phyloP scores from a whole-genome alignment of 352 stramenopile species.

The Pythium oligandrum region DNA sequence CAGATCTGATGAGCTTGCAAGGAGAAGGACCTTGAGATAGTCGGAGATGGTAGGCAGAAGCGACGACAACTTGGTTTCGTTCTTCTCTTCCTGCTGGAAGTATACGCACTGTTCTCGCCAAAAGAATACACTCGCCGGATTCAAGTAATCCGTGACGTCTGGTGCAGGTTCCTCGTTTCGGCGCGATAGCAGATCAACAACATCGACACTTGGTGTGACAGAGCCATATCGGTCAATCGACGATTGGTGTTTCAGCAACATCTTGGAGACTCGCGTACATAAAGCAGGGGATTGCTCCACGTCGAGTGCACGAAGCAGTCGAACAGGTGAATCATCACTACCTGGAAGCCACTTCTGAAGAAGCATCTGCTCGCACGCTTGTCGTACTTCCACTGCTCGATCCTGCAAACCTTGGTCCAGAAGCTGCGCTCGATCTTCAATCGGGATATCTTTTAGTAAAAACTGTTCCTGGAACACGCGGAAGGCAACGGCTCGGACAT shows the following conservation, averaged over 20 bases:
- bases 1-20: slow-evolving; percentile 32
- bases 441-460: slow-evolving; percentile 46
- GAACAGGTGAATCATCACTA: slow-evolving; percentile 43
- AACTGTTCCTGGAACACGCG: slow-evolving; percentile 39
- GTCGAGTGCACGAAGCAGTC: slow-evolving; percentile 54
- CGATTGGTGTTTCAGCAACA: slow-evolving; percentile 37
- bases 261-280: slow-evolving; percentile 39
- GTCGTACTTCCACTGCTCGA: slow-evolving; percentile 37
- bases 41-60: slow-evolving; percentile 63
- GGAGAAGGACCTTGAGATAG: slow-evolving; percentile 61
- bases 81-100: slow-evolving; percentile 57
- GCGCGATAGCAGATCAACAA: slow-evolving; percentile 6
- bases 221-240: slow-evolving; percentile 11
- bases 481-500: slow-evolving; percentile 61
- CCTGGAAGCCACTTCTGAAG: slow-evolving; percentile 59
- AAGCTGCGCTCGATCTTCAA: slow-evolving; percentile 63
- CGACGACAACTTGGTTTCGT: slow-evolving; percentile 42
- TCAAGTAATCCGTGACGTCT: slow-evolving; percentile 10
- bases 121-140: slow-evolving; percentile 60
- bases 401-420: slow-evolving; percentile 76
- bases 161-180: slow-evolving; percentile 18
- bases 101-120: slow-evolving; percentile 79
- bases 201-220: slow-evolving; percentile 4
- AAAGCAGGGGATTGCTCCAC: slow-evolving; percentile 56
- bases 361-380: slow-evolving; percentile 69